Percentiles rank a stretch among this genome's conserved stretches.
phyloP scores from a whole-genome alignment of 139 green algal genomes.

The Coccomyxa sp. region DNA sequence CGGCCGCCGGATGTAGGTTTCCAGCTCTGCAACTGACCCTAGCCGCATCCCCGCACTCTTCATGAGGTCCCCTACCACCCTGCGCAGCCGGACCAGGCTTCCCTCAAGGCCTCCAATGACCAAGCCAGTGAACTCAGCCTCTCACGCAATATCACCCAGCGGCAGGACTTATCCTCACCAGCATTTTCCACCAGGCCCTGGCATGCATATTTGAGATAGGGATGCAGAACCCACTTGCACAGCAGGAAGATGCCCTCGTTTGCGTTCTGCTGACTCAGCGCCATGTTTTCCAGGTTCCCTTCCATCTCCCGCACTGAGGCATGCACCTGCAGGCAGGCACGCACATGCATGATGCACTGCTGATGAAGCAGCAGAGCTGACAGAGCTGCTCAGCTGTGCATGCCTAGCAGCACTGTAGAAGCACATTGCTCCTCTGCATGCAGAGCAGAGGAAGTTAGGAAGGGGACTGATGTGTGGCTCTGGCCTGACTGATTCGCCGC shows the following conservation, averaged over 20 bases:
- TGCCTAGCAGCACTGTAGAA: not conserved
- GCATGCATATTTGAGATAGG: not conserved
- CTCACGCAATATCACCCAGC: too few species aligned
- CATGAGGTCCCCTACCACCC: conserved; percentile 33
- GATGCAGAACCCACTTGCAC: conserved; percentile 18
- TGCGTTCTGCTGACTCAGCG: conserved; percentile 29
- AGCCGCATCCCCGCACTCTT: not conserved
- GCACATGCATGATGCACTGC: not conserved
- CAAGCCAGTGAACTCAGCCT: not conserved
- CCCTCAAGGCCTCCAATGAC: too few species aligned
- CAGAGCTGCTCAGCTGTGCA: not conserved
- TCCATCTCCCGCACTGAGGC: conserved; percentile 26
- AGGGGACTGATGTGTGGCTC: too few species aligned
- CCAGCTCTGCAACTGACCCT: not conserved
- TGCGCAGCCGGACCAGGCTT: conserved; percentile 29
- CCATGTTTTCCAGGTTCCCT: conserved; percentile 25
- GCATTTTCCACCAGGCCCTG: too few species aligned
- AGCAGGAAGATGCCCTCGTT: conserved; percentile 47
- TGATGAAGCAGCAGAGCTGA: not conserved
- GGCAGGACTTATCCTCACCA: too few species aligned
- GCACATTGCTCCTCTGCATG: not conserved
- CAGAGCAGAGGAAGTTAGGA: too few species aligned
- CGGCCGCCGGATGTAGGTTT: conserved; percentile 5
- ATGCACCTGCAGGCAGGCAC: conserved; percentile 22
- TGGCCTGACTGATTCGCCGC: too few species aligned